These are phyloP conservation scores for Phlyctochytrium planicorne DNA, from an alignment of 192 early-diverging fungal species.

Conservation along the genomic window DNA sequence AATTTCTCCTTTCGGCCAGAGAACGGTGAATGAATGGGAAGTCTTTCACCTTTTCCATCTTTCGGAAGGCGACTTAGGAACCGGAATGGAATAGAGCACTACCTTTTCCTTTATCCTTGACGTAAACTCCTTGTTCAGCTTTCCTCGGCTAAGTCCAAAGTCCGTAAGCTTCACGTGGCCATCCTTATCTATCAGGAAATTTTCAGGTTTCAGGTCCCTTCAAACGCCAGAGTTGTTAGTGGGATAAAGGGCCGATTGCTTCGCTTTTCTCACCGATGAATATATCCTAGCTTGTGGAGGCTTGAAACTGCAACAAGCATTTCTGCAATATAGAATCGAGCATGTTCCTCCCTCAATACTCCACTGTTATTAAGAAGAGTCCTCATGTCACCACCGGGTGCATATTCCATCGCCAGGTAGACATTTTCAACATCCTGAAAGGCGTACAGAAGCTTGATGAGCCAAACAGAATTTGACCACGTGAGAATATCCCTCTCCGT, in stretches of 20 bases:
- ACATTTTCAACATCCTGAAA: conserved; percentile 77
- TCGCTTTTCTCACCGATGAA: too few species aligned
- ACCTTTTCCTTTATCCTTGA: conserved; percentile 29
- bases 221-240: conserved; percentile 29
- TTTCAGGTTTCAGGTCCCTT: conserved; percentile 54
- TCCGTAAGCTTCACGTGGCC: conserved; percentile 82
- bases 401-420: conserved; percentile 74
- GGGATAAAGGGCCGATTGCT: not conserved
- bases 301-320: conserved; percentile 36
- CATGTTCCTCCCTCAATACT: conserved; percentile 36
- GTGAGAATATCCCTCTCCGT: conserved; percentile 74
- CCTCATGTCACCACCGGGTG: conserved; percentile 72
- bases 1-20: conserved; percentile 34
- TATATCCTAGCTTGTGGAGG: conserved; percentile 37
- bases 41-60: conserved; percentile 46
- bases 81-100: too few species aligned
- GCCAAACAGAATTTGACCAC: conserved; percentile 71
- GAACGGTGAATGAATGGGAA: conserved; percentile 28
- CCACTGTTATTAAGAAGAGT: conserved; percentile 75
- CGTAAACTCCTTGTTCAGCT: conserved; percentile 30
- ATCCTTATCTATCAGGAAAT: conserved; percentile 53
- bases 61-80: too few species aligned
- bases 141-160: conserved; percentile 69
- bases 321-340: conserved; percentile 52
- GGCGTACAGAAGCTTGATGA: conserved; percentile 87